Percentiles rank a stretch among this genome's conserved stretches.
These are phyloP conservation scores for Pyrenochaeta sp. DNA, from an alignment of 2,329 filamentous ascomycete species.

Conservation along the genomic window DNA sequence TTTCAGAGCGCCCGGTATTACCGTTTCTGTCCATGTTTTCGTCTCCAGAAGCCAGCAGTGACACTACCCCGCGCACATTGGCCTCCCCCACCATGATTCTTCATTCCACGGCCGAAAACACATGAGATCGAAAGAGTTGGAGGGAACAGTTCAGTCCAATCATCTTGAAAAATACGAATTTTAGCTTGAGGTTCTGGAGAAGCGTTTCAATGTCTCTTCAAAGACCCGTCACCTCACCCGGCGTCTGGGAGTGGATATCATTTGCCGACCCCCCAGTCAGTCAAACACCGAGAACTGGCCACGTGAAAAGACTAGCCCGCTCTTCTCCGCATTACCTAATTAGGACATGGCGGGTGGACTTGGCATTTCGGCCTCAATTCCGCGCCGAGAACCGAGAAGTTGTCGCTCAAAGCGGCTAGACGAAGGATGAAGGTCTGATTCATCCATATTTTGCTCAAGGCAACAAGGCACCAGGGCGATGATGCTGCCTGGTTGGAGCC, in stretches of 20 bases:
- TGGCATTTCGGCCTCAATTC: conserved; percentile 11
- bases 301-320: not conserved
- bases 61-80: not conserved
- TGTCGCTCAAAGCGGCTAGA: conserved; percentile 1
- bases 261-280: not conserved
- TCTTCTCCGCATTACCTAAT: conserved; percentile 1
- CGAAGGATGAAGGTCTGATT: not conserved
- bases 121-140: not conserved
- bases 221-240: too few relatives aligned
- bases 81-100: not conserved
- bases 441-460: not conserved
- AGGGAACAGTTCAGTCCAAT: too few relatives aligned
- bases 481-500: not conserved
- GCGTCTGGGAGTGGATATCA: not conserved
- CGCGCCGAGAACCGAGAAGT: conserved; percentile 1
- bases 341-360: not conserved
- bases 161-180: too few relatives aligned
- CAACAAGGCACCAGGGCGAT: conserved; percentile 2
- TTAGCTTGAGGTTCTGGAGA: too few relatives aligned
- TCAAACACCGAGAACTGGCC: not conserved
- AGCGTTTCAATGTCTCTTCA: too few relatives aligned
- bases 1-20: too few relatives aligned
- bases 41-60: not conserved
- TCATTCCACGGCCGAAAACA: not conserved
- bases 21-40: too few relatives aligned